phyloP scores from a whole-genome alignment of 163 green algal species.

The Chloromonas sp. region DNA sequence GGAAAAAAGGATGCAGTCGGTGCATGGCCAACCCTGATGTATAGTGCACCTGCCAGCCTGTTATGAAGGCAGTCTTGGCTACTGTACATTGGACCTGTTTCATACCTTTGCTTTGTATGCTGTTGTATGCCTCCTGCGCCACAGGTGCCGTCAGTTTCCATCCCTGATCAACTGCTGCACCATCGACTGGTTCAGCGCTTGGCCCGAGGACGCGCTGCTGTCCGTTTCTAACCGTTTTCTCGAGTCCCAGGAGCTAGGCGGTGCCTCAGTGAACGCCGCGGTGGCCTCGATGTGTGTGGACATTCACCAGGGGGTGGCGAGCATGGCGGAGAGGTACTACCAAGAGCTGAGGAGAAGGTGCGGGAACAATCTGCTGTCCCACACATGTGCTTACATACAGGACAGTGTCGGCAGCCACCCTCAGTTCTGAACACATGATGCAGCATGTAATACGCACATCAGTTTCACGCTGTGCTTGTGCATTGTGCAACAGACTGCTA shows the following conservation, averaged over 20 bases:
- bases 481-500: not conserved
- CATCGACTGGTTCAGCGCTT: constrained; percentile 68
- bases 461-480: too few species aligned
- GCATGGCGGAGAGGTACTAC: constrained; percentile 49
- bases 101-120: too few species aligned
- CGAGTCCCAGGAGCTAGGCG: constrained; percentile 30
- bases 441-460: too few species aligned
- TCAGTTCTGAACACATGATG: too few species aligned
- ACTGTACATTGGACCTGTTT: too few species aligned
- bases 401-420: too few species aligned
- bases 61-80: too few species aligned
- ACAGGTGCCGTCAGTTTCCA: constrained; percentile 55
- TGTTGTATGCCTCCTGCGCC: not conserved
- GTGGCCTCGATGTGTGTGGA: constrained; percentile 42
- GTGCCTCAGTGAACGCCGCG: constrained; percentile 35
- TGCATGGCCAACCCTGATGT: too few species aligned
- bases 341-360: constrained; percentile 50
- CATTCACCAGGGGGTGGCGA: constrained; percentile 59
- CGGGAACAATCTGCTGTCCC: not conserved
- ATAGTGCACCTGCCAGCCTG: too few species aligned
- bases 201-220: constrained; percentile 64
- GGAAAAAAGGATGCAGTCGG: too few species aligned
- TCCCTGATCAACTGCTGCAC: constrained; percentile 62
- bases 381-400: too few species aligned
- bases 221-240: constrained; percentile 58